Evolutionary conservation across 108 stramenopile species (phyloP).

Genomic region (Chaetoceros tenuissimus): DNA sequence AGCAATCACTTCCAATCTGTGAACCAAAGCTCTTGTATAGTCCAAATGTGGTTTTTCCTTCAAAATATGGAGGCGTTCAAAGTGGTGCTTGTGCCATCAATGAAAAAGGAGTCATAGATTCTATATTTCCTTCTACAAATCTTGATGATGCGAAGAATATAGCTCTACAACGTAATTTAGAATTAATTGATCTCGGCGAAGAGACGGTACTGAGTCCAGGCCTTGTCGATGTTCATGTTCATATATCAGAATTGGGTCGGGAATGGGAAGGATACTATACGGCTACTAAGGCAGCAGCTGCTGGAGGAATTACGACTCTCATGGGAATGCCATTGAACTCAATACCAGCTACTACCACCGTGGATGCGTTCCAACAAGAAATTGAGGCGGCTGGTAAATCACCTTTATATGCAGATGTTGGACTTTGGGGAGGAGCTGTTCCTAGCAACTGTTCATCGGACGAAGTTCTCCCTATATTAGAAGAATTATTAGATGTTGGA

Average conservation of each 20-base stretch:
- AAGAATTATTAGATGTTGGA: neutral
- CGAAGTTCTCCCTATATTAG: slow-evolving; percentile 3
- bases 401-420: slow-evolving; percentile 17
- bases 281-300: slow-evolving; percentile 22
- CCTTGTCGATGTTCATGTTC: slow-evolving; percentile 20
- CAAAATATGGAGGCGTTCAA: neutral
- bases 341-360: slow-evolving; percentile 15
- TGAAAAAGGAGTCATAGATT: neutral
- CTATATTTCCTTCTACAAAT: neutral
- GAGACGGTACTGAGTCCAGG: slow-evolving; percentile 7
- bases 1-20: neutral
- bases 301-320: slow-evolving; percentile 19
- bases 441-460: slow-evolving; percentile 2
- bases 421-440: slow-evolving; percentile 24
- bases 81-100: neutral
- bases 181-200: neutral
- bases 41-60: neutral
- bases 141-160: neutral
- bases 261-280: slow-evolving; percentile 26
- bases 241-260: slow-evolving; percentile 17
- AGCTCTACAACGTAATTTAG: neutral
- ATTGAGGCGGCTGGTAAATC: slow-evolving; percentile 1
- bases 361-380: slow-evolving; percentile 13
- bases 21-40: neutral
- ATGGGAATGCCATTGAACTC: slow-evolving; percentile 31